These are phyloP conservation scores for Penicillium fimorum DNA, from an alignment of 495 filamentous ascomycete genomes.

Conservation along the genomic window DNA sequence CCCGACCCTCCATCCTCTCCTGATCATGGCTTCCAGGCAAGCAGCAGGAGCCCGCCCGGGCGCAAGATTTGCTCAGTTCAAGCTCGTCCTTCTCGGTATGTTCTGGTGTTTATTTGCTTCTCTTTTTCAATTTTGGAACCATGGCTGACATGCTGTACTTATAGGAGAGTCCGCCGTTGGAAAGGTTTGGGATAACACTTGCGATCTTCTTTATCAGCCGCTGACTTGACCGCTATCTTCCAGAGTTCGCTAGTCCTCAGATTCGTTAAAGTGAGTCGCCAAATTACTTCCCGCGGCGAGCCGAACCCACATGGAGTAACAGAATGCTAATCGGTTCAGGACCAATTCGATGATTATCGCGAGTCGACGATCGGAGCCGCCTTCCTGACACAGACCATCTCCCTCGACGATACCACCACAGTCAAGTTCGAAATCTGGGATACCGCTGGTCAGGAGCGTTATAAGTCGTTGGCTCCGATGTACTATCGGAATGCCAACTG, in stretches of 20 bases:
- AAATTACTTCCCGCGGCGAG: background rate
- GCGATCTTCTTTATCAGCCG: constrained; percentile 26
- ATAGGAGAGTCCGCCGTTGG: constrained; percentile 96
- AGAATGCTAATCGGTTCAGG: constrained; percentile 50
- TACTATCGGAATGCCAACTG: constrained; percentile 99
- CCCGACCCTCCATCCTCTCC: constrained; percentile 15
- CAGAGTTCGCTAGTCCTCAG: constrained; percentile 95
- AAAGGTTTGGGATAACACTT: constrained; percentile 63
- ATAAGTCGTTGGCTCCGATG: constrained; percentile 98
- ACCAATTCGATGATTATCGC: constrained; percentile 99
- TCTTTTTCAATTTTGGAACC: background rate
- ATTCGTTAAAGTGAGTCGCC: constrained; percentile 82
- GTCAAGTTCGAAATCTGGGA: constrained; percentile 99
- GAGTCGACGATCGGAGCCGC: constrained; percentile 99
- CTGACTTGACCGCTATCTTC: constrained; percentile 33
- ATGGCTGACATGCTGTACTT: constrained; percentile 11
- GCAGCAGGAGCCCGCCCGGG: constrained; percentile 73
- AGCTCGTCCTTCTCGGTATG: constrained; percentile 92
- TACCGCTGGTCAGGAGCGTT: constrained; percentile 95
- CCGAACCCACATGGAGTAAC: background rate
- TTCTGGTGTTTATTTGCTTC: constrained; percentile 3
- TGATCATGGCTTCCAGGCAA: constrained; percentile 74
- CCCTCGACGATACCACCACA: constrained; percentile 93
- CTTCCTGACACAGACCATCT: constrained; percentile 97
- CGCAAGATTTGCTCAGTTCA: constrained; percentile 95